Base-by-base conservation (phyloP, 176 grass and related monocot species). In the Avena eriantha region DNA sequence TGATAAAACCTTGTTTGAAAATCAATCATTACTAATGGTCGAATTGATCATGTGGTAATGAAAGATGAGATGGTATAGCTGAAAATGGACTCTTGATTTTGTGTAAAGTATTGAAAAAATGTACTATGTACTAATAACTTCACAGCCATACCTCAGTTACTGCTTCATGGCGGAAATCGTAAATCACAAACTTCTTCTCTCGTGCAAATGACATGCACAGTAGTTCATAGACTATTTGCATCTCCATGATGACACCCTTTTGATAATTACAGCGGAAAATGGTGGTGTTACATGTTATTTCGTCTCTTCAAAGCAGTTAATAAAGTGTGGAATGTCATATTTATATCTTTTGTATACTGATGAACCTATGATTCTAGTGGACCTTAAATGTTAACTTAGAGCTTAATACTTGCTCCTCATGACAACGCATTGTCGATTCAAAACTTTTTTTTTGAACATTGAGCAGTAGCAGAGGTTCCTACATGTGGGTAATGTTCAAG, bases 311-410 rank as follows among this genome's bases (percentile, higher is more conserved):
- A 85, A 54, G n/a, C 8, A 67, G 58, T 85, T 45, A 35, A 84
- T 85, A 17, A 69, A 54, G 66, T 86, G 66, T 60, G 8, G 34
- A 21, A 49, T 16, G 51, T 29, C 49, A 47, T 61, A 50, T 76
- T 4, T 34, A 60, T 76, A 73, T 34, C 5, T 85, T 78, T 85
- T 59, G 14, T 57, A 63, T 49, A 49, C 24, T 48, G 53, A 73
- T 19, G 55, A 69, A 24, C 63, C 79, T 69, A 26, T 74, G 31
- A 21, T 68, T 78, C 8, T 24, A 86, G 77, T 67, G 80, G 54
- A 80, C 68, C 45, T 73, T 53, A 60, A 81, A 50, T 69, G 68
- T 51, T 72, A 57, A 83, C 35, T 72, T 7, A 72, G 33, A 65
- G 53, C 22, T 50, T 69, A 68, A 34, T 81, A 76, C 11, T 76